These are phyloP conservation scores for Xylaria polymorpha DNA, from an alignment of 2,329 filamentous ascomycete species.

Conservation along the genomic window DNA sequence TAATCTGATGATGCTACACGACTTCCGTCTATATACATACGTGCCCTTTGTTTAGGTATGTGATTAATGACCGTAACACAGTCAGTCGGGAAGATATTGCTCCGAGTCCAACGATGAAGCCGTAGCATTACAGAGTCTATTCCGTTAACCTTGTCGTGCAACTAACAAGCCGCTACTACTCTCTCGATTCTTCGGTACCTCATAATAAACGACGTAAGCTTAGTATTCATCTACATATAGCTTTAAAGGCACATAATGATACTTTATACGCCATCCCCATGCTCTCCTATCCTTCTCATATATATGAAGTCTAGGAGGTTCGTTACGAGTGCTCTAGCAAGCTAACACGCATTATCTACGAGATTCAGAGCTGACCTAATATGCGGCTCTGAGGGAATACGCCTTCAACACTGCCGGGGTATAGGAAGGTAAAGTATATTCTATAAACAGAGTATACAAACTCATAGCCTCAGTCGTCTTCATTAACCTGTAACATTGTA, in stretches of 20 bases:
- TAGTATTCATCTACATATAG: too few relatives aligned
- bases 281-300: neutral
- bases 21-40: too few relatives aligned
- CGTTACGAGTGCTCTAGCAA: neutral
- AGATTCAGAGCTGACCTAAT: neutral
- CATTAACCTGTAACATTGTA: neutral
- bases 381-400: too few relatives aligned
- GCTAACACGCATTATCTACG: neutral
- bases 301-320: neutral
- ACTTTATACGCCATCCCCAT: neutral
- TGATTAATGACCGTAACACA: neutral
- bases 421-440: too few relatives aligned
- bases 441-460: too few relatives aligned
- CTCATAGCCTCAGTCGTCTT: neutral
- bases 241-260: too few relatives aligned
- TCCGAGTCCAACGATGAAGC: neutral
- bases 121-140: neutral
- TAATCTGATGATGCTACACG: too few relatives aligned
- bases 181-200: too few relatives aligned
- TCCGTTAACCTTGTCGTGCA: neutral
- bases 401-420: too few relatives aligned
- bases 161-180: too few relatives aligned
- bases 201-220: too few relatives aligned
- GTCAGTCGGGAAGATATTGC: neutral
- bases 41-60: neutral